Evolutionary conservation across 73 alveolate genomes (phyloP).

Genomic region (Tetrahymena malaccensis): DNA sequence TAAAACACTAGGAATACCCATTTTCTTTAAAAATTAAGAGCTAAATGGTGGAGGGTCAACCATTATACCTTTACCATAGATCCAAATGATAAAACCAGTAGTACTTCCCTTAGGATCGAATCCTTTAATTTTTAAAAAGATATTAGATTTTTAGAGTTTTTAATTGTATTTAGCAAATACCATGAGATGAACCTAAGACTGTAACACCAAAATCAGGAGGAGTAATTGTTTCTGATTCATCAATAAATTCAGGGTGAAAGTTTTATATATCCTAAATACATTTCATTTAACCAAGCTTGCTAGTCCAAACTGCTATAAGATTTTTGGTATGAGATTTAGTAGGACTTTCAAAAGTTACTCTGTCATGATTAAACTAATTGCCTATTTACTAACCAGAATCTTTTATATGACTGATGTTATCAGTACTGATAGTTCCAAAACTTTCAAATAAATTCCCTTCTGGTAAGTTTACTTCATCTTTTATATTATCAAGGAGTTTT

Average conservation of each 20-base stretch:
- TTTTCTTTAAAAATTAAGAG: slow-evolving; percentile 24
- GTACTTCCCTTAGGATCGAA: slow-evolving; percentile 41
- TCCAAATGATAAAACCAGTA: slow-evolving; percentile 43
- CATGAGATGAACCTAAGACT: slow-evolving; percentile 17
- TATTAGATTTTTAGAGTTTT: not conserved
- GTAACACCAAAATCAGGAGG: slow-evolving; percentile 45
- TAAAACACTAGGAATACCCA: slow-evolving; percentile 38
- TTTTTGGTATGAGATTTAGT: slow-evolving; percentile 1
- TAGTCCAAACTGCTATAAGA: not conserved
- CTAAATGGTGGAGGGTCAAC: slow-evolving; percentile 45
- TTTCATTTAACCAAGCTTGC: not conserved
- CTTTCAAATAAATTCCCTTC: slow-evolving; percentile 1
- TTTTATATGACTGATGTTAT: not conserved
- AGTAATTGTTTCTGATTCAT: not conserved
- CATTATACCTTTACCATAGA: slow-evolving; percentile 39
- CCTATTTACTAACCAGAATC: not conserved
- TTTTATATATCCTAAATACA: slow-evolving; percentile 12
- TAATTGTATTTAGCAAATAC: not conserved
- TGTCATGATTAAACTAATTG: slow-evolving; percentile 2
- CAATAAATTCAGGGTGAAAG: not conserved
- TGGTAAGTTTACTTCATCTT: slow-evolving; percentile 27
- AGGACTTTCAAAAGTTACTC: slow-evolving; percentile 19
- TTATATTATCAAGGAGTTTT: not conserved
- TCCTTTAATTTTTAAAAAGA: slow-evolving; percentile 8
- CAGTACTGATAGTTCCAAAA: not conserved